Percentiles rank a stretch among this genome's conserved stretches.
These are phyloP conservation scores for Talaromyces sp. DNA, from an alignment of 2,329 filamentous ascomycete genomes.

Conservation along the genomic window DNA sequence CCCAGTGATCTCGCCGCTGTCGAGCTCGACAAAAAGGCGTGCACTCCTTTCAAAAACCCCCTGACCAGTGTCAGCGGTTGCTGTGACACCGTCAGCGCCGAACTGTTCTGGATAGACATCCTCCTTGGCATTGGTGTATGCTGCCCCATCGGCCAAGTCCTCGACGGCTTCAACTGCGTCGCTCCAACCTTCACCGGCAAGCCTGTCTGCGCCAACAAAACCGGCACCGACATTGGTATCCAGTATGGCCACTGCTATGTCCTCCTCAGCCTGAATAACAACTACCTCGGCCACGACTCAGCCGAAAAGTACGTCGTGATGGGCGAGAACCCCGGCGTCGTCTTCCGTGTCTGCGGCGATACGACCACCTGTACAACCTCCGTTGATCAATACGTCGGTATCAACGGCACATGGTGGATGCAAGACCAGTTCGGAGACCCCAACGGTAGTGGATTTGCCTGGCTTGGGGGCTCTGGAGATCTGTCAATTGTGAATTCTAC, in stretches of 20 bases:
- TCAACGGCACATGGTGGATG: slow-evolving; percentile 14
- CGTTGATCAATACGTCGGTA: slow-evolving; percentile 2
- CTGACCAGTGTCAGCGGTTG: slow-evolving; percentile 9
- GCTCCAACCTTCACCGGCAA: slow-evolving; percentile 2
- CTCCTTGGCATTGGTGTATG: slow-evolving; percentile 11
- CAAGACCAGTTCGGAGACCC: slow-evolving; percentile 14
- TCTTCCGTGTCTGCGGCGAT: slow-evolving; percentile 15
- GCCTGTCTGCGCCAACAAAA: slow-evolving; percentile 8
- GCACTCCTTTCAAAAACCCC: slow-evolving; percentile 7
- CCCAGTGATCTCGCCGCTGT: neutral
- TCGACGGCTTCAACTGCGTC: slow-evolving; percentile 12
- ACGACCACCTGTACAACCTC: neutral
- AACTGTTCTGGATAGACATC: slow-evolving; percentile 13
- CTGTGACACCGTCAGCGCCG: slow-evolving; percentile 9
- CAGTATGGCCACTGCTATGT: slow-evolving; percentile 14
- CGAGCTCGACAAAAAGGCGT: slow-evolving; percentile 7
- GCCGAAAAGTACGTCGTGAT: slow-evolving; percentile 10
- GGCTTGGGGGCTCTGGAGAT: slow-evolving; percentile 10
- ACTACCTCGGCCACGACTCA: slow-evolving; percentile 13
- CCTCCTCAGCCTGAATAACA: slow-evolving; percentile 11
- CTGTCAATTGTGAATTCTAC: slow-evolving; percentile 7
- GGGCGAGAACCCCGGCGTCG: slow-evolving; percentile 15
- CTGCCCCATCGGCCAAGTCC: slow-evolving; percentile 4
- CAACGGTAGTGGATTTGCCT: slow-evolving; percentile 12
- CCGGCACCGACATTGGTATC: slow-evolving; percentile 9